Evolutionary conservation across 2,329 filamentous ascomycete genomes (phyloP), one percentile per base, ranked within the genome.

Genomic region (Neocatenulostroma microsporum): DNA sequence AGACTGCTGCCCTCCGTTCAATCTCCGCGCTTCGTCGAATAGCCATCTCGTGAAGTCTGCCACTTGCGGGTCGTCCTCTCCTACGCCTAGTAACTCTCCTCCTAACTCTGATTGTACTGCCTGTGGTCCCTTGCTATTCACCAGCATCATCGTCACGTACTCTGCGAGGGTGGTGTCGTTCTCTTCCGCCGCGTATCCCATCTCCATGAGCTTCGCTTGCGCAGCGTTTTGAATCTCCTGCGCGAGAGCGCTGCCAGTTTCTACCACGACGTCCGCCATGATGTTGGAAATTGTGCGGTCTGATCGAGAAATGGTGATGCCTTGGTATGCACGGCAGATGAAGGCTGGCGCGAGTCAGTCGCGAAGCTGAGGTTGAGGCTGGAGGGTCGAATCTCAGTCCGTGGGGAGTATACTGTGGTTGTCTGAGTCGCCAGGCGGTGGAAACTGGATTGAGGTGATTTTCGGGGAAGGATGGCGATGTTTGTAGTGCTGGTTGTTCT

Each of bases 101-200:
- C 88, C 83, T 11, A 98, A 77, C 60, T 98, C 91, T 28, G 76
- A 70, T 8, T 87, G 83, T 48, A 98, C 89, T 58, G 95, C 82
- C 34, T 88, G 79, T 59, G 94, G 82, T 3, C 83, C 87, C 63
- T 94, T 95, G 53, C 88, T 86, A 64, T 95, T 96, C 45, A 85
- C 85, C 21, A 98, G 76, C 89, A 96, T 95, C 46, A 96, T 77
- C 41, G 96, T 82, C 49, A 98, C 91, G 66, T 96, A 98, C 66
- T 98, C 91, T 41, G 87, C 82, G 41, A 98, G 76, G 24, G 86
- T 84, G 17, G 81, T 80, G 61, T 89, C 86, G 55, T 78, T 76
- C 51, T 85, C 82, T 44, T 81, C 83, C 49, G 82, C 82, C 21
- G 82, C 80, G 89, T 91, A 96, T 54, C 88, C 89, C 49, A 88